Percentiles rank a stretch among this genome's conserved stretches.
Conservation (phyloP, 306 rosid species). For the Alnus rubra region DNA sequence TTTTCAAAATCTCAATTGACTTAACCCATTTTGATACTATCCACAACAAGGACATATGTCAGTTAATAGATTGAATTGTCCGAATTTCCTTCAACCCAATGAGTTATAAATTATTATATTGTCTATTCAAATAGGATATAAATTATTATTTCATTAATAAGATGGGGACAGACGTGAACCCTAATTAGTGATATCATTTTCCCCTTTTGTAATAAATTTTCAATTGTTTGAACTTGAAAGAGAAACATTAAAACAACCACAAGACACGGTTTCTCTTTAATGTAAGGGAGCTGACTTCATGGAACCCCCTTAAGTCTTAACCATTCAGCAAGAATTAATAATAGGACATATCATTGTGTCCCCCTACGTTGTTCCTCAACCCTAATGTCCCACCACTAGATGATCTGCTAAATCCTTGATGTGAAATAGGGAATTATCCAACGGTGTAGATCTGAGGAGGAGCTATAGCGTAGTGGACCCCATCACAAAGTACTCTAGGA, state of each 20-base stretch:
- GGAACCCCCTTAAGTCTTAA: conserved; percentile 1
- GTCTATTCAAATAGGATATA: too few relatives aligned
- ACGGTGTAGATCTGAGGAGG: conserved; percentile 14
- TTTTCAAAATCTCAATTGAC: too few relatives aligned
- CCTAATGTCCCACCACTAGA: neutral
- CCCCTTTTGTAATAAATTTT: neutral
- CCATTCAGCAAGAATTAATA: conserved; percentile 7
- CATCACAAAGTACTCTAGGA: conserved; percentile 14
- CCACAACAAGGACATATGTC: too few relatives aligned
- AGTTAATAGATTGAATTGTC: too few relatives aligned
- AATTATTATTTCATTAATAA: neutral
- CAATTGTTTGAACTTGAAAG: neutral
- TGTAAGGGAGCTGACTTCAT: conserved; percentile 43
- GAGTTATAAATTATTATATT: too few relatives aligned
- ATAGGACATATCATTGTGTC: neutral
- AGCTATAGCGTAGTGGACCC: conserved; percentile 15
- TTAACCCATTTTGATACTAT: too few relatives aligned
- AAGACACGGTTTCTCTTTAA: conserved; percentile 41
- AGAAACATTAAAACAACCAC: conserved; percentile 2
- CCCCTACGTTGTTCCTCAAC: neutral
- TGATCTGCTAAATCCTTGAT: neutral
- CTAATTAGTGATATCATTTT: conserved; percentile 6
- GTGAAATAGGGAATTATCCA: neutral
- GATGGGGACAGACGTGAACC: conserved; percentile 7
- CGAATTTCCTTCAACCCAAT: too few relatives aligned